A percentile compares a stretch with the other conserved stretches of the same genome.
Conservation (phyloP, 306 rosid genomes). For the Pterocarpus santalinus region DNA sequence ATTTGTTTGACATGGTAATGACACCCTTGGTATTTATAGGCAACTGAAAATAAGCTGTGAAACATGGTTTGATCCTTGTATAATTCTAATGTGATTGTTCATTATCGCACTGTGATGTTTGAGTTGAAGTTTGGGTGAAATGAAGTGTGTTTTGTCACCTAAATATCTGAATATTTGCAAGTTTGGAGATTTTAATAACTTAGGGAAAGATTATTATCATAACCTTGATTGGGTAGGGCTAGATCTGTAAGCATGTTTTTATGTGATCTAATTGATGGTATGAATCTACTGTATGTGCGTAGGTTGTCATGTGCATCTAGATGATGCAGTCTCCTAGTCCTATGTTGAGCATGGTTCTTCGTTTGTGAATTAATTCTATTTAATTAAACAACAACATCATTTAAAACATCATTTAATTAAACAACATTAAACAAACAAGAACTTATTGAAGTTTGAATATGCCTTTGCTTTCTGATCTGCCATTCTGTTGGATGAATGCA, state of each 20-base stretch:
- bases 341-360: slow-evolving; percentile 7
- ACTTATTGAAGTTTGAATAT: slow-evolving; percentile 31
- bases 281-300: neutral
- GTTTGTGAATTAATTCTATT: neutral
- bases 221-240: neutral
- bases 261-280: neutral
- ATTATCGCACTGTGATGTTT: neutral
- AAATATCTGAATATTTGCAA: neutral
- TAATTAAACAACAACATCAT: slow-evolving; percentile 5
- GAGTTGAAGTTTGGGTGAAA: slow-evolving; percentile 2
- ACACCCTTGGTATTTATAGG: neutral
- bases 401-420: too few species aligned
- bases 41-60: neutral
- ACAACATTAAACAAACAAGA: neutral
- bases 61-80: neutral
- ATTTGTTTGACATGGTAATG: neutral
- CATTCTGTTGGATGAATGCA: slow-evolving; percentile 25
- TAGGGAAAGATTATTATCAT: neutral
- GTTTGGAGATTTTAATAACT: neutral
- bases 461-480: slow-evolving; percentile 37
- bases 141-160: neutral
- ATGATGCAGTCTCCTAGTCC: slow-evolving; percentile 2
- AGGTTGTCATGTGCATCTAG: slow-evolving; percentile 16
- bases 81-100: neutral
- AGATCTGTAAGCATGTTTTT: slow-evolving; percentile 1